Base-by-base conservation (phyloP, 306 rosid genomes). In the Begonia masoniana region DNA sequence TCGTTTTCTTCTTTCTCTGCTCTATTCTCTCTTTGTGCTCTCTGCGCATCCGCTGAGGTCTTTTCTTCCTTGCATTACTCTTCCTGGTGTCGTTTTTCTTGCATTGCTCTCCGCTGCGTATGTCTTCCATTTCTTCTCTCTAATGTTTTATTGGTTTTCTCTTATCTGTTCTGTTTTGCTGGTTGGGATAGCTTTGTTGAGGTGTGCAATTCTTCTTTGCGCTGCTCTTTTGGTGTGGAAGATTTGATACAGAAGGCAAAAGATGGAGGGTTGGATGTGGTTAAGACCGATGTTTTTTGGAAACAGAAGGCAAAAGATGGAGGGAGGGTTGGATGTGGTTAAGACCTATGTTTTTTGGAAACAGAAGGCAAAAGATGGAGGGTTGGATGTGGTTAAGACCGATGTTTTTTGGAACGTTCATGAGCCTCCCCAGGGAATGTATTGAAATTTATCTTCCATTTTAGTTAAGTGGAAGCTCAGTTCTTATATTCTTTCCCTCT, bases 331-430 rank as follows among this genome's bases (percentile, higher is more conserved):
- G n/a, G n/a, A n/a, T n/a, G n/a, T n/a, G n/a, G n/a, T n/a, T n/a
- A 88, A 92, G 70, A 92, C 96, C 68, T 92, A 92, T 49, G 88
- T 92, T 50, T 92, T 92, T 49, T 92, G 99, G 99, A 92, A 92
- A 70, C 65, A 51, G 73, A 92, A 92, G 82, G 95, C 96, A 1
- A 92, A 82, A 83, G 93, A 86, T 56, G 99, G 99, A 47, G 96
- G 99, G 13, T n/a, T 92, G 10, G 99, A 92, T 74, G 96, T 81
- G 17, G 64, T 92, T 70, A 88, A 92, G 70, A 92, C 96, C 68
- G 86, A 92, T 49, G 88, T 92, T 50, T 92, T 92, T 49, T 92
- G 99, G 99, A 92, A 92, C 55, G 89, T 78, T 51, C 99, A 92
- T 11, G 99, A 92, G 71, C 96, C 99, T 71, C 93, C 73, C 95